Evolutionary conservation across 1,284 basidiomycete species (phyloP).

Genomic region (Cerioporus squamosus): DNA sequence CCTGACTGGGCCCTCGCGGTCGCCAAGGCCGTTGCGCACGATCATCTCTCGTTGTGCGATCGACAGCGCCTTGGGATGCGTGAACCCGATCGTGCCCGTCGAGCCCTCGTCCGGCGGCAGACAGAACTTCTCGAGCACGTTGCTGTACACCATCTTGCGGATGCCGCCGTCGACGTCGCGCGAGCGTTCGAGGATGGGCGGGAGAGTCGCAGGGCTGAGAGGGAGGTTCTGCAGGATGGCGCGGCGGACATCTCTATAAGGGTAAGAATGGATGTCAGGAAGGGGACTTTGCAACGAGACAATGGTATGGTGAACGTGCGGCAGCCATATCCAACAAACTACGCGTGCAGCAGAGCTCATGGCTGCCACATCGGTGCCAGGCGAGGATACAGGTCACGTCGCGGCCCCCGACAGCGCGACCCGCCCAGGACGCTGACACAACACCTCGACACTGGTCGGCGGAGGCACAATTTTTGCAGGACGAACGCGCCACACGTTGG

Average conservation of each 20-base stretch:
- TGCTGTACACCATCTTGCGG: slow-evolving; percentile 82
- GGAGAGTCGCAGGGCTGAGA: slow-evolving; percentile 62
- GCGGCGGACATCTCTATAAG: slow-evolving; percentile 84
- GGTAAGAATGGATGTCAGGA: not conserved
- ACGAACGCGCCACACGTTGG: too few species aligned
- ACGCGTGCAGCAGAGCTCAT: too few species aligned
- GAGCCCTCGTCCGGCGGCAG: slow-evolving; percentile 20
- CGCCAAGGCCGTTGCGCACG: slow-evolving; percentile 84
- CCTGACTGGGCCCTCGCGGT: slow-evolving; percentile 84
- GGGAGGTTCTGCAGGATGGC: slow-evolving; percentile 85
- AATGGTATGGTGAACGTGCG: too few species aligned
- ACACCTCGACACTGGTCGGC: too few species aligned
- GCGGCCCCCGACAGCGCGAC: too few species aligned
- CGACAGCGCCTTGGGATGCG: slow-evolving; percentile 70
- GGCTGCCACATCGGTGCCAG: too few species aligned
- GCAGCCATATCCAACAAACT: too few species aligned
- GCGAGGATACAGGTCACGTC: too few species aligned
- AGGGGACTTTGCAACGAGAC: too few species aligned
- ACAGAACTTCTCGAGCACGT: slow-evolving; percentile 52
- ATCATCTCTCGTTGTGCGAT: slow-evolving; percentile 82
- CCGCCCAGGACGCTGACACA: too few species aligned
- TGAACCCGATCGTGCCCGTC: slow-evolving; percentile 47
- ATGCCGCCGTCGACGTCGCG: slow-evolving; percentile 87
- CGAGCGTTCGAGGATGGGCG: slow-evolving; percentile 77
- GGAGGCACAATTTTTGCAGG: too few species aligned